Percentiles rank a stretch among this genome's conserved stretches.
Conservation (phyloP, 176 grass and related monocot species). For the Oryza coarctata region DNA sequence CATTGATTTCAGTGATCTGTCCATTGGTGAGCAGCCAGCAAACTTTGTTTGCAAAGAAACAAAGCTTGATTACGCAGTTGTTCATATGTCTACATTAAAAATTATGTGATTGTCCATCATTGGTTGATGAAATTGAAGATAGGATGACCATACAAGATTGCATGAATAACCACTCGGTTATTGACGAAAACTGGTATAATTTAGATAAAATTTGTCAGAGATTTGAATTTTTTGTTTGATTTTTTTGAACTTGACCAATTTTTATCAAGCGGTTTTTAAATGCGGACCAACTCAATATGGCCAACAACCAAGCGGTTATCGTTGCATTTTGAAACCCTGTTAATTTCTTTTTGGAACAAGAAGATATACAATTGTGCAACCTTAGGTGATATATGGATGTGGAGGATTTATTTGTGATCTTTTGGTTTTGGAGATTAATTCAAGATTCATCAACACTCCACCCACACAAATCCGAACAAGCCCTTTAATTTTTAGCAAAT, state of each 20-base stretch:
- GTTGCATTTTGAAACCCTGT: too few species aligned
- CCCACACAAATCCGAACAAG: not conserved
- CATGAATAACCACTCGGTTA: not conserved
- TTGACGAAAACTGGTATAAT: too few species aligned
- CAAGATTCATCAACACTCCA: not conserved
- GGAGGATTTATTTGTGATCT: not conserved
- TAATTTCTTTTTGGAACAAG: not conserved
- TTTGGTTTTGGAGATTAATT: not conserved
- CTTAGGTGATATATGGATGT: not conserved
- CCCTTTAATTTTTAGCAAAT: not conserved
- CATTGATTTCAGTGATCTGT: slow-evolving; percentile 92
- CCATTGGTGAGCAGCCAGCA: slow-evolving; percentile 57
- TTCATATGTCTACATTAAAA: not conserved
- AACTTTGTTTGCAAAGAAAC: slow-evolving; percentile 15
- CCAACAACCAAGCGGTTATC: too few species aligned
- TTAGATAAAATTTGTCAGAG: too few species aligned
- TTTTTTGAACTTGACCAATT: too few species aligned
- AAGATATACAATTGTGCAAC: not conserved
- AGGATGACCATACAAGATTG: not conserved
- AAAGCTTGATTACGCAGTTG: not conserved
- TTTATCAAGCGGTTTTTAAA: too few species aligned
- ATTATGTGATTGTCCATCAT: not conserved
- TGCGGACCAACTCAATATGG: too few species aligned
- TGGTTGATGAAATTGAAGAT: slow-evolving; percentile 21
- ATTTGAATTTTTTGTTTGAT: too few species aligned